Conservation (phyloP, 495 filamentous ascomycete genomes). For the Penicillium dipodomyicola region DNA sequence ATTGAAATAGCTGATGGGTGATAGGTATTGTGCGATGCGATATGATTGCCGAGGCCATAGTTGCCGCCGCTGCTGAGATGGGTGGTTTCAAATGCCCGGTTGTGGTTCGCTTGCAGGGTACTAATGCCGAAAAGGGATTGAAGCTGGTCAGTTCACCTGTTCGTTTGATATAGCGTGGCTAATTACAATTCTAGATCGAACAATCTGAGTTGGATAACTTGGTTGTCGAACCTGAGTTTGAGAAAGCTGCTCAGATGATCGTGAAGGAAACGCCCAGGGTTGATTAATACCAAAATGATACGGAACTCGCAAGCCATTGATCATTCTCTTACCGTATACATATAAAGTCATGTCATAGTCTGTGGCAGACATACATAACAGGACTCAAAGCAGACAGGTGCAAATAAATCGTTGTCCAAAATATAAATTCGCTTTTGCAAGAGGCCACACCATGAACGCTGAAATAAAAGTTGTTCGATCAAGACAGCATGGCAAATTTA, state of each 20-base stretch:
- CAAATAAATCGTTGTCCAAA: too few relatives aligned
- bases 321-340: background rate
- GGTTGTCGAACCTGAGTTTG: conserved; percentile 30
- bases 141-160: conserved; percentile 19
- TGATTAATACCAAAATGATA: background rate
- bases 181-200: conserved; percentile 13
- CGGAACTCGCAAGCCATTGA: background rate
- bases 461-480: background rate
- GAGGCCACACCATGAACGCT: background rate
- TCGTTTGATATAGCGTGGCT: background rate
- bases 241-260: conserved; percentile 24
- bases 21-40: conserved; percentile 37
- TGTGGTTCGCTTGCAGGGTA: conserved; percentile 34
- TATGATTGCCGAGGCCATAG: conserved; percentile 37
- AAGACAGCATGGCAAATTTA: background rate
- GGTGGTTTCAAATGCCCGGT: conserved; percentile 31
- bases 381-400: too few relatives aligned
- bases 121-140: conserved; percentile 27
- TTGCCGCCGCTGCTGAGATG: conserved; percentile 22
- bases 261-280: conserved; percentile 10
- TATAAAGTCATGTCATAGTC: background rate
- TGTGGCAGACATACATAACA: background rate
- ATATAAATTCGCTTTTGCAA: too few relatives aligned
- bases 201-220: conserved; percentile 24
- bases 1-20: background rate